A percentile compares a stretch with the other conserved stretches of the same genome.
Conservation (phyloP, 176 grass and related monocot species). For the Saccharum spontaneum region DNA sequence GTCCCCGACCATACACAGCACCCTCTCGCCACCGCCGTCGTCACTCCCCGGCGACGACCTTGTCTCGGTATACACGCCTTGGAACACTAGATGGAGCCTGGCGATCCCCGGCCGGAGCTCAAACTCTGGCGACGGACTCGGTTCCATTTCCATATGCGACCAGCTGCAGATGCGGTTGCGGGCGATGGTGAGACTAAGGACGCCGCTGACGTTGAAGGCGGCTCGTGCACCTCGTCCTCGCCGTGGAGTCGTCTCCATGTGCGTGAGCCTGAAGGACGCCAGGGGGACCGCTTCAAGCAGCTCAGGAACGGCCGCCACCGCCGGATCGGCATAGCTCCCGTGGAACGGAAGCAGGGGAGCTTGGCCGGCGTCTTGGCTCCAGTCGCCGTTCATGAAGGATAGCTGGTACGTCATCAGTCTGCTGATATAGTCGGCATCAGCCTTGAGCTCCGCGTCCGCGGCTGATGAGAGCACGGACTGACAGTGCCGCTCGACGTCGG, state of each 20-base stretch:
- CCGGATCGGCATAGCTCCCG: neutral
- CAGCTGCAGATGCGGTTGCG: slow-evolving; percentile 27
- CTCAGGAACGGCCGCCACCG: neutral
- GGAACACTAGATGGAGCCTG: slow-evolving; percentile 50
- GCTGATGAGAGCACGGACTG: slow-evolving; percentile 11
- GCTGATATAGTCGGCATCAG: neutral
- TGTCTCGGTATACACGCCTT: slow-evolving; percentile 73
- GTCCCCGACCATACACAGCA: slow-evolving; percentile 73
- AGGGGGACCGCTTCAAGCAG: slow-evolving; percentile 1
- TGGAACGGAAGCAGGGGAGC: neutral
- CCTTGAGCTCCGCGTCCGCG: neutral
- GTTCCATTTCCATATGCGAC: neutral
- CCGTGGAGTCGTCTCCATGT: neutral
- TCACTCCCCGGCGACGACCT: too few species aligned
- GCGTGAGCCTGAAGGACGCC: slow-evolving; percentile 49
- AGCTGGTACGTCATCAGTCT: neutral
- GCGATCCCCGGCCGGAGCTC: slow-evolving; percentile 32
- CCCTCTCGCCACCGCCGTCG: slow-evolving; percentile 29
- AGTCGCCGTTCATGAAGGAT: slow-evolving; percentile 17
- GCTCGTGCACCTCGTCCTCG: too few species aligned
- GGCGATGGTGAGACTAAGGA: slow-evolving; percentile 47
- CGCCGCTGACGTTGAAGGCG: slow-evolving; percentile 61
- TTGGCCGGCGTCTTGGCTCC: slow-evolving; percentile 11
- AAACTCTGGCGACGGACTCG: neutral
- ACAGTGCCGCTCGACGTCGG: neutral